Evolutionary conservation across 73 alveolate species (phyloP).

Genomic region (Tetrahymena malaccensis): DNA sequence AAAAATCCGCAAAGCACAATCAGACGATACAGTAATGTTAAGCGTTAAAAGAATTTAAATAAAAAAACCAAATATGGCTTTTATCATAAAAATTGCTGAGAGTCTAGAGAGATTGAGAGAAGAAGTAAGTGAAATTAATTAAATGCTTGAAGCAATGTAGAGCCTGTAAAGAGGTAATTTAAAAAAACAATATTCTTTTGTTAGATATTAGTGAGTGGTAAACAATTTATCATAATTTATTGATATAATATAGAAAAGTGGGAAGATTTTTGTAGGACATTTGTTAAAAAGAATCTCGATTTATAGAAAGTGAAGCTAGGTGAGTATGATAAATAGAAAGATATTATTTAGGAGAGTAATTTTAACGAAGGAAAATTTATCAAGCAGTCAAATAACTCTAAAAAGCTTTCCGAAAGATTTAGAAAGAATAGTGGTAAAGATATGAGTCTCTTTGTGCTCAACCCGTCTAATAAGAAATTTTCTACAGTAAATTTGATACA

Average conservation of each 20-base stretch:
- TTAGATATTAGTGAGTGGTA: neutral
- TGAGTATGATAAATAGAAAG: neutral
- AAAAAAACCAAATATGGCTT: neutral
- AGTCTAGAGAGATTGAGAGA: neutral
- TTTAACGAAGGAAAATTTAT: neutral
- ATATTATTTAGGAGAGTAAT: neutral
- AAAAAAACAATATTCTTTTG: neutral
- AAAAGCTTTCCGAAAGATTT: neutral
- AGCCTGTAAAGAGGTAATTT: neutral
- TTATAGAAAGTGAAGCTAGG: neutral
- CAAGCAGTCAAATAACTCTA: neutral
- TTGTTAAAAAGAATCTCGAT: neutral
- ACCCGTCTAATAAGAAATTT: neutral
- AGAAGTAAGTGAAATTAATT: neutral
- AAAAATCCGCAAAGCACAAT: neutral
- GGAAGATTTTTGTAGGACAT: neutral
- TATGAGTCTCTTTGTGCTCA: neutral
- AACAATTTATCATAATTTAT: neutral
- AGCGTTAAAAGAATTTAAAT: neutral
- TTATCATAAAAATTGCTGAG: neutral
- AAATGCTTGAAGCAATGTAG: neutral
- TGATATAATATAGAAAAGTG: neutral
- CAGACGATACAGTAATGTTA: neutral
- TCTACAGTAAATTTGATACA: neutral
- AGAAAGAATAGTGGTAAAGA: neutral